Evolutionary conservation across 129 eudicot genomes (phyloP).

Genomic region (Artemisia tridentata): DNA sequence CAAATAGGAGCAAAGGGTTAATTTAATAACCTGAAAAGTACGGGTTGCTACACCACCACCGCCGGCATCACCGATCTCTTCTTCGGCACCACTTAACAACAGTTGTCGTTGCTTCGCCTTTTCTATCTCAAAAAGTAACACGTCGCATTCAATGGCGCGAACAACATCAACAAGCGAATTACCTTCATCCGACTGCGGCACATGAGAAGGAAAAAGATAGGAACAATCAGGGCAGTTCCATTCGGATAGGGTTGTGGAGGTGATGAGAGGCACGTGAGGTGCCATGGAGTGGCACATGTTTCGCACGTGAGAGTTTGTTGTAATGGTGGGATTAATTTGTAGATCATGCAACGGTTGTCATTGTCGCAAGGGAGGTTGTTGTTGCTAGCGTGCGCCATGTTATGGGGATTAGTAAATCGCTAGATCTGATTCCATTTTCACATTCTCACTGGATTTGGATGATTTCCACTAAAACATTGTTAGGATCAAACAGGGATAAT

Average conservation of each 20-base stretch:
- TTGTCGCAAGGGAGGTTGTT: conserved; percentile 70
- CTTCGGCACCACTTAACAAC: conserved; percentile 49
- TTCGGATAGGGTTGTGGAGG: conserved; percentile 54
- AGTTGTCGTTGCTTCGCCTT: no score
- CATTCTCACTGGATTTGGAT: no score
- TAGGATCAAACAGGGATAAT: no score
- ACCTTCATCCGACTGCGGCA: conserved; percentile 3
- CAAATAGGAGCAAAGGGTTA: no score
- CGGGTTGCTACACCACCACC: conserved; percentile 18
- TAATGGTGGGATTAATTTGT: conserved; percentile 53
- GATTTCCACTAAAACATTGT: no score
- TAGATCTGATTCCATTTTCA: no score
- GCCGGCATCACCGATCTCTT: conserved; percentile 7
- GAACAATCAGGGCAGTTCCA: conserved; percentile 92
- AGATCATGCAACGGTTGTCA: conserved; percentile 75
- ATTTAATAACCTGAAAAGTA: no score
- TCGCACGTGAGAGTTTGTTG: conserved; percentile 54
- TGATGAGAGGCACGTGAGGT: conserved; percentile 44
- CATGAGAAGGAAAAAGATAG: conserved; percentile 25
- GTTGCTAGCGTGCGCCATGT: conserved; percentile 47
- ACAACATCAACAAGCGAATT: conserved; percentile 45
- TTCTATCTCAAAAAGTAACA: no score
- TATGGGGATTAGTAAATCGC: no score
- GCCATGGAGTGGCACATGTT: conserved; percentile 36
- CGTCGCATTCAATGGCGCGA: conserved; percentile 64